phyloP scores from a whole-genome alignment of 257 asterid genomes.

The Gentiana macrophylla region DNA sequence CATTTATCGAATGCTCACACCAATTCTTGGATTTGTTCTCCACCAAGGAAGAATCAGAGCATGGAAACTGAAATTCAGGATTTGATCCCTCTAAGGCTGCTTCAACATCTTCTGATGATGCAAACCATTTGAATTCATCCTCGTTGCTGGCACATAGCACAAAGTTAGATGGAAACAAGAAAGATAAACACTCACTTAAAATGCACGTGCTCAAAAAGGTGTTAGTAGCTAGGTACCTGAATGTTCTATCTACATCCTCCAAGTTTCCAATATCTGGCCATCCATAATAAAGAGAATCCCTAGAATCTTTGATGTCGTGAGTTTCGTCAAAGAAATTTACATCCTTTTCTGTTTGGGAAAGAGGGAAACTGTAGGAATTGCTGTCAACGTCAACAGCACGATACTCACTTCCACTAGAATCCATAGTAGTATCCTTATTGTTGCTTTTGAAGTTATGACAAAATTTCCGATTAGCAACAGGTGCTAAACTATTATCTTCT shows the following conservation, averaged over 20 bases:
- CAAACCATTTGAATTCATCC: constrained; percentile 61
- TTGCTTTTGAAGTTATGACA: constrained; percentile 25
- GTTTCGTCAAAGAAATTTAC: constrained; percentile 39
- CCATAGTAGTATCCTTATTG: constrained; percentile 17
- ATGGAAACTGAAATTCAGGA: constrained; percentile 37
- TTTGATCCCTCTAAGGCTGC: constrained; percentile 33
- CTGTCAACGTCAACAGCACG: constrained; percentile 34
- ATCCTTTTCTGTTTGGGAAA: constrained; percentile 36
- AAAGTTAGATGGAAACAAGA: constrained; percentile 17
- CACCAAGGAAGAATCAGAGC: constrained; percentile 30
- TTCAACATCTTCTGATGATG: constrained; percentile 46
- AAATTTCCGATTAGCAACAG: constrained; percentile 29
- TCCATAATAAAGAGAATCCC: constrained; percentile 44
- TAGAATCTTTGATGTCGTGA: constrained; percentile 45
- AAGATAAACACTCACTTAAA: constrained; percentile 3
- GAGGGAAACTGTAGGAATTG: constrained; percentile 40
- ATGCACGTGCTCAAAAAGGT: too few relatives aligned
- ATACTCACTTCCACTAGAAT: constrained; percentile 22
- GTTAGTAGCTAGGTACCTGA: constrained; percentile 36
- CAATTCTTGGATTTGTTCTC: constrained; percentile 21
- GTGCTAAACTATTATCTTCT: constrained; percentile 43
- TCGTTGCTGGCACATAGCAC: constrained; percentile 55
- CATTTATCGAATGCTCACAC: constrained; percentile 21
- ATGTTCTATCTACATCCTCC: constrained; percentile 79
- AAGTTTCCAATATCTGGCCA: constrained; percentile 87